Base-by-base conservation (phyloP, 2,329 filamentous ascomycete species). In the Incumbomyces lentus region DNA sequence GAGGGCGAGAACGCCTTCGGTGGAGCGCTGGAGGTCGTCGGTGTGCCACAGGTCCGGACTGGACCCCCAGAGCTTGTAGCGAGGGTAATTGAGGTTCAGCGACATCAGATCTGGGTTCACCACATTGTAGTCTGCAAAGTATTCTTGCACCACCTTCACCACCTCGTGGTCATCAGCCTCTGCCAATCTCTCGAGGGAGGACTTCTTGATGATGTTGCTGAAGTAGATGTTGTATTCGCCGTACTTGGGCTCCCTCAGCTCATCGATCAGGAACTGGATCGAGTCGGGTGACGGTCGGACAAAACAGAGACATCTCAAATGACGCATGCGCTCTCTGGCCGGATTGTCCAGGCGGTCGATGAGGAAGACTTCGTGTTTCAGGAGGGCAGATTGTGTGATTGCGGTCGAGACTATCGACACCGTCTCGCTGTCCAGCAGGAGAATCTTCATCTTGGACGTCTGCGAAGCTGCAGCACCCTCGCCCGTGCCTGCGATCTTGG, bases 91-190 rank as follows among this genome's bases (percentile, higher is more conserved):
- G 33, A 95, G 68, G 50, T 83, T 81, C 45, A 95, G 68, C 3
- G 86, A 86, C 64, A 92, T 93, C 1, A 98, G 73, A 59, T 98
- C 93, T 1, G 89, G 86, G 60, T 98, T 98, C 61, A 96, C 80
- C 60, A 95, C 88, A 38, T 92, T 78, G 61, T 90, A 98, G 64
- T 98, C 92, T 51, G 90, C 88, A 64, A 96, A 98, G 63, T 94
- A 86, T 67, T 98, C 92, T 61, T 96, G 89, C 1, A 98, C 84
- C 11, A 80, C 74, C 61, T 89, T 93, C 54, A 98, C 90, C 31
- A 98, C 87, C 67, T 98, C 93, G 61, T 98, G 88, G 57, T 95
- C 89, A 62, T 98, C 92, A 19, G 92, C 89, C 71, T 98, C 93
- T 30, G 92, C 92, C 36, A 98, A 72, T 36, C 92, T 79, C 64